Conservation (phyloP, 2,329 filamentous ascomycete genomes). For the Pyrenophora teres region DNA sequence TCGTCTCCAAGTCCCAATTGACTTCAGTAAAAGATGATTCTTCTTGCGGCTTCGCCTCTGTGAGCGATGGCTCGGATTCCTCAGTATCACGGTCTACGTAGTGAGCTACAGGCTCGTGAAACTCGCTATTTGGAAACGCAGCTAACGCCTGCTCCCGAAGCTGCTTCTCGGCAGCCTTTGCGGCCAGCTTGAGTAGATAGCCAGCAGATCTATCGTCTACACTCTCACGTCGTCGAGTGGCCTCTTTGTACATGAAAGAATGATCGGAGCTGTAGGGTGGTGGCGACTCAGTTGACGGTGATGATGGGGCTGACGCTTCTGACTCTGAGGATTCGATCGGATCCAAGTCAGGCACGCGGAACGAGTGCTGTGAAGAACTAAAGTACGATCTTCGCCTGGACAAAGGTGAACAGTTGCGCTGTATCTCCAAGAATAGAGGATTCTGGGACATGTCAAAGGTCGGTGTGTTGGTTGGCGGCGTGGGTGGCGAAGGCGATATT, state of each 20-base stretch:
- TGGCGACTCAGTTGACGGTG: constrained; percentile 53
- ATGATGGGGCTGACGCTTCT: constrained; percentile 54
- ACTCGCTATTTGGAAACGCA: constrained; percentile 73
- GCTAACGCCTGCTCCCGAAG: constrained; percentile 76
- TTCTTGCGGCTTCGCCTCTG: constrained; percentile 47
- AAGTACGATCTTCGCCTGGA: constrained; percentile 42
- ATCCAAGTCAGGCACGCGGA: constrained; percentile 64
- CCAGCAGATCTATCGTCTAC: constrained; percentile 77
- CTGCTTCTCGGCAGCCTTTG: constrained; percentile 78
- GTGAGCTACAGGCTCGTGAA: constrained; percentile 72
- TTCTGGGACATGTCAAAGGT: constrained; percentile 37
- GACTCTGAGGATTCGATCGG: constrained; percentile 66
- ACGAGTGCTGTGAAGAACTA: constrained; percentile 57
- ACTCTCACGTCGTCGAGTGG: constrained; percentile 63
- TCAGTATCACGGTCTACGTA: constrained; percentile 67
- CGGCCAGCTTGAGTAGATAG: constrained; percentile 78
- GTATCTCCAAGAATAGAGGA: constrained; percentile 44
- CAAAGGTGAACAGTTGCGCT: constrained; percentile 41
- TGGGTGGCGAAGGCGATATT: constrained; percentile 56
- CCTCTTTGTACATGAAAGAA: constrained; percentile 56
- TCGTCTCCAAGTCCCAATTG: constrained; percentile 77
- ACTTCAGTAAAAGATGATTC: constrained; percentile 68
- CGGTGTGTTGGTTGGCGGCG: constrained; percentile 47
- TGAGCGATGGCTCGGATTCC: constrained; percentile 36
- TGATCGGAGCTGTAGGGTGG: constrained; percentile 55